Conservation (phyloP, 768 basidiomycete species). For the Aureoboletus auriporus region DNA sequence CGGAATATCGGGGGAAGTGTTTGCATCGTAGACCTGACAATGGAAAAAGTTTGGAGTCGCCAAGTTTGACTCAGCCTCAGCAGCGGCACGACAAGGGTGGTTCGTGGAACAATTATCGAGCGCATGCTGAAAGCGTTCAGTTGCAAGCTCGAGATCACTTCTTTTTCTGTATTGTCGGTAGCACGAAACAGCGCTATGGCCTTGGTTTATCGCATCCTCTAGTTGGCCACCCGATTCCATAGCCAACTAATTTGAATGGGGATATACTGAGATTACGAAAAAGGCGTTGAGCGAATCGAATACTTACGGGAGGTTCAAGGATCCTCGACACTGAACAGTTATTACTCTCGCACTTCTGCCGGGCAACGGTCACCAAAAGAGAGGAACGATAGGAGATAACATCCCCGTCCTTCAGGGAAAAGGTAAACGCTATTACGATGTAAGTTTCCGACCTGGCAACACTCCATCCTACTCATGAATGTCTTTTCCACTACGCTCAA, state of each 20-base stretch:
- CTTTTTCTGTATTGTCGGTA: too few species aligned
- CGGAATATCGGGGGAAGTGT: background rate
- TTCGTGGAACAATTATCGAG: background rate
- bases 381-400: background rate
- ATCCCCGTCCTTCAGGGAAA: background rate
- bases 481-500: background rate
- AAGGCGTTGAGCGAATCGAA: background rate
- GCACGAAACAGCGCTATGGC: too few species aligned
- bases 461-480: background rate
- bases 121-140: background rate
- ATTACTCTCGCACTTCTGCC: too few species aligned
- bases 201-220: too few species aligned
- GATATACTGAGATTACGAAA: too few species aligned
- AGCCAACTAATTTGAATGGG: too few species aligned
- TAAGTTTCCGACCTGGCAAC: background rate
- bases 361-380: background rate
- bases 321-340: background rate
- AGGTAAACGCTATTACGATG: background rate
- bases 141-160: background rate
- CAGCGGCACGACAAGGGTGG: conserved; percentile 3
- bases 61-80: background rate
- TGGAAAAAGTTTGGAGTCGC: background rate
- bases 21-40: background rate
- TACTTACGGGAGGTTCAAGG: background rate
- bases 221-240: too few species aligned